Conservation (phyloP, 148 eudicot genomes). For the Mesembryanthemum crystallinum region DNA sequence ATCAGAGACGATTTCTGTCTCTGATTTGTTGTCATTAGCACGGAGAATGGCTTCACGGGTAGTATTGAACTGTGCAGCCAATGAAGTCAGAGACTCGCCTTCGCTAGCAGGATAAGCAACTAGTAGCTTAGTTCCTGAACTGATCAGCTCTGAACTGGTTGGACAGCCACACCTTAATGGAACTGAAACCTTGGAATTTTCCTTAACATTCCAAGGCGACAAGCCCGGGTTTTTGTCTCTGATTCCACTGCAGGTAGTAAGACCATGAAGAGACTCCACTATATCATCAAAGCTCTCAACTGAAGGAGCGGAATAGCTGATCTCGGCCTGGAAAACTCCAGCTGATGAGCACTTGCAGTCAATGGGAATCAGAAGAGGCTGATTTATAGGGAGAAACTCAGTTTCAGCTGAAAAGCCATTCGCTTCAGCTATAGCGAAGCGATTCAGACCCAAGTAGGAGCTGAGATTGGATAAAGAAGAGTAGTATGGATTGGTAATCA, state of each 20-base stretch:
- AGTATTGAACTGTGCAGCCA: constrained; percentile 46
- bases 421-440: constrained; percentile 32
- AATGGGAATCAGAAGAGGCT: constrained; percentile 54
- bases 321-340: constrained; percentile 40
- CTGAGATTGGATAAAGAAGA: constrained; percentile 51
- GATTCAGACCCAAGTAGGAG: constrained; percentile 48
- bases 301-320: constrained; percentile 29
- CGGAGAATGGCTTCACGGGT: constrained; percentile 33
- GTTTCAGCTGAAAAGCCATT: constrained; percentile 45
- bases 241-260: constrained; percentile 59
- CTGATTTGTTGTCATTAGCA: constrained; percentile 32
- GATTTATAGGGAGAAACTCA: constrained; percentile 40
- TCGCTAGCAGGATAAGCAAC: constrained; percentile 48
- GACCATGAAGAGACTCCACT: constrained; percentile 51
- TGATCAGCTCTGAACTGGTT: constrained; percentile 24
- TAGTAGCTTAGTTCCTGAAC: constrained; percentile 34
- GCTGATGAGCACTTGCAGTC: constrained; percentile 43
- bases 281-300: constrained; percentile 53
- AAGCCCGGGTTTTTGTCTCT: constrained; percentile 38
- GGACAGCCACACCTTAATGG: constrained; percentile 71
- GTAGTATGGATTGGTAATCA: constrained; percentile 47
- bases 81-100: constrained; percentile 41
- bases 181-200: constrained; percentile 33
- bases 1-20: constrained; percentile 11
- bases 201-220: constrained; percentile 31